Evolutionary conservation across 2,329 filamentous ascomycete genomes (phyloP).

Genomic region (Ceratocystis lukuohia): DNA sequence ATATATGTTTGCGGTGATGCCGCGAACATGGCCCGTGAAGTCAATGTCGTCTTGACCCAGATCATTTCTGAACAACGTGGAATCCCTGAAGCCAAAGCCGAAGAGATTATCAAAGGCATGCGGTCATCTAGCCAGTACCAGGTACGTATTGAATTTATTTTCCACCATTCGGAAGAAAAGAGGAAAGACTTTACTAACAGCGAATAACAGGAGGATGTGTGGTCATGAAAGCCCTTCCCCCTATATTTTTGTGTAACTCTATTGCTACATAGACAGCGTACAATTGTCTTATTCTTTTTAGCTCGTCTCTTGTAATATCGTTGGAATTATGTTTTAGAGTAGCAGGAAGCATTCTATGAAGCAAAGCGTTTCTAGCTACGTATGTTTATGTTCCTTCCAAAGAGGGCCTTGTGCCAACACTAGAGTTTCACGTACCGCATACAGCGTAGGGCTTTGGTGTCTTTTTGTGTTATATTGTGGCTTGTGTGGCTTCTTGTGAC

Average conservation of each 20-base stretch:
- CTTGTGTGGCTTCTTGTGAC: neutral
- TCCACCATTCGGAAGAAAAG: neutral
- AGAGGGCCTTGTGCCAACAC: neutral
- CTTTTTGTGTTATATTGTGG: neutral
- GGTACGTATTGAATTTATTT: constrained; percentile 36
- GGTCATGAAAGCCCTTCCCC: constrained; percentile 38
- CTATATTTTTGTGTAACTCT: constrained; percentile 6
- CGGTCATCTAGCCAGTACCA: constrained; percentile 91
- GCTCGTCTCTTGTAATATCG: neutral
- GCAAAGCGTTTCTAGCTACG: neutral
- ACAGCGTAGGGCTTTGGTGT: neutral
- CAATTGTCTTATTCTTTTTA: constrained; percentile 18
- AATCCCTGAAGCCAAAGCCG: constrained; percentile 71
- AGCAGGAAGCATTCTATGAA: neutral
- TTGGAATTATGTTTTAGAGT: neutral
- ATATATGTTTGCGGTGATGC: constrained; percentile 98
- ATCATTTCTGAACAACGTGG: constrained; percentile 77
- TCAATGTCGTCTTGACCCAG: constrained; percentile 73
- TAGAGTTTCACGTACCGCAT: neutral
- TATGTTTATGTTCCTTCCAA: neutral
- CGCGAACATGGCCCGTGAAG: constrained; percentile 89
- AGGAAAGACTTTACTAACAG: constrained; percentile 7
- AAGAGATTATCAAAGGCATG: constrained; percentile 97
- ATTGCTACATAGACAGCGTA: constrained; percentile 6
- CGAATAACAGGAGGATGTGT: constrained; percentile 50